phyloP scores from a whole-genome alignment of 2,329 filamentous ascomycete genomes.

The Stagonosporopsis cucurbitacearum region DNA sequence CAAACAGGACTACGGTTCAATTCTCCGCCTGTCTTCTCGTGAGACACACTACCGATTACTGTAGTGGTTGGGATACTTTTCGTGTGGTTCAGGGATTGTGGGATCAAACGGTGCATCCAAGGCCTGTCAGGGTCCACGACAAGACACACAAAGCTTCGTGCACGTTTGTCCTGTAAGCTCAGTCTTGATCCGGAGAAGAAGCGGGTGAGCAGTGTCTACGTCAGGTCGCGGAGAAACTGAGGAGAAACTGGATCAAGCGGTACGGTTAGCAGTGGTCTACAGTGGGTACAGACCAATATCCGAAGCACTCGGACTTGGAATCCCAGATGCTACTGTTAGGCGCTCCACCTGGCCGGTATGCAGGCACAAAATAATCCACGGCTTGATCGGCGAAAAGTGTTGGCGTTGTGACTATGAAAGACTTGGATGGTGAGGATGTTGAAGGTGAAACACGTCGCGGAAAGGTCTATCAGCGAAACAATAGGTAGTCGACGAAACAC shows the following conservation, averaged over 20 bases:
- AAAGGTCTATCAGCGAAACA: constrained; percentile 8
- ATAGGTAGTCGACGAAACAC: constrained; percentile 12
- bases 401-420: constrained; percentile 3
- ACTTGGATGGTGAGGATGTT: constrained; percentile 2
- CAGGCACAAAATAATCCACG: constrained; percentile 20
- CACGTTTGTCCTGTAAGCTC: constrained; percentile 5
- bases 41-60: constrained; percentile 8
- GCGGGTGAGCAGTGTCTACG: constrained; percentile 12
- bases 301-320: constrained; percentile 14
- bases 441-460: constrained; percentile 11
- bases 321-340: constrained; percentile 13
- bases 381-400: not conserved
- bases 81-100: constrained; percentile 3
- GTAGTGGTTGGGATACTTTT: constrained; percentile 6
- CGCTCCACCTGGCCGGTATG: constrained; percentile 19
- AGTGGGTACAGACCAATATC: constrained; percentile 23
- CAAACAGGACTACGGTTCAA: constrained; percentile 3
- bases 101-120: constrained; percentile 9
- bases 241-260: constrained; percentile 15
- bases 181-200: constrained; percentile 15
- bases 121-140: constrained; percentile 12
- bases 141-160: constrained; percentile 17
- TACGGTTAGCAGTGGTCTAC: constrained; percentile 15
- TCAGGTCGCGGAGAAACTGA: constrained; percentile 19
- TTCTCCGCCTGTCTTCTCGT: constrained; percentile 5